A percentile compares a stretch with the other conserved stretches of the same genome.
Evolutionary conservation across 2,329 filamentous ascomycete genomes (phyloP).

Genomic region (Aspergillus aculeatus): DNA sequence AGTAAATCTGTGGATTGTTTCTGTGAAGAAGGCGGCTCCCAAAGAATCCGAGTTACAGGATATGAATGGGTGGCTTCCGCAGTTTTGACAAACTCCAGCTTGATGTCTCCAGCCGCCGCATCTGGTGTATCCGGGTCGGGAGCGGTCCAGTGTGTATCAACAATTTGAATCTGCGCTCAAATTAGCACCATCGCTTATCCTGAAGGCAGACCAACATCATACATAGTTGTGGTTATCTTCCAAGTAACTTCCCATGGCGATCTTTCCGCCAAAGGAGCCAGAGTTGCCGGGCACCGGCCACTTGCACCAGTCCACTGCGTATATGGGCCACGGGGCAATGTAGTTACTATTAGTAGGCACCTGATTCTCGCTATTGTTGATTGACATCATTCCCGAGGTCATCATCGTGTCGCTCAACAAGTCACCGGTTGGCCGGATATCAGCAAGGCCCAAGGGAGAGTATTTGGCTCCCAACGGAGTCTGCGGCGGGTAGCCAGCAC

Average conservation of each 20-base stretch:
- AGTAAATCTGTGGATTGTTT: constrained; percentile 94
- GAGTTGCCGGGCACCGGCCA: constrained; percentile 73
- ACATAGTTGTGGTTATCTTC: constrained; percentile 99
- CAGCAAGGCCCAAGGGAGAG: constrained; percentile 84
- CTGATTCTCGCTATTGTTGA: constrained; percentile 63
- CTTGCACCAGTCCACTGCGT: constrained; percentile 99
- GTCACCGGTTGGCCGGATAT: constrained; percentile 84
- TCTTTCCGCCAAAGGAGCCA: constrained; percentile 73
- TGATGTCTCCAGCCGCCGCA: constrained; percentile 62
- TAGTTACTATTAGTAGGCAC: constrained; percentile 82
- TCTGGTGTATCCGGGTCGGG: constrained; percentile 67
- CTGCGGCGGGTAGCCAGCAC: constrained; percentile 49
- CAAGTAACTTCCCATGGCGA: constrained; percentile 92
- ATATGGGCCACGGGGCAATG: constrained; percentile 89
- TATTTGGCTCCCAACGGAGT: constrained; percentile 66
- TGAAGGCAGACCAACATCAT: constrained; percentile 33
- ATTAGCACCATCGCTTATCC: constrained; percentile 14
- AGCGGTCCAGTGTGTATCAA: constrained; percentile 79
- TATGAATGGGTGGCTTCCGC: constrained; percentile 98
- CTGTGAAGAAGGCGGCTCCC: constrained; percentile 92
- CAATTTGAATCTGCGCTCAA: constrained; percentile 79
- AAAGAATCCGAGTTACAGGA: constrained; percentile 89
- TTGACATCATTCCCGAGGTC: constrained; percentile 57
- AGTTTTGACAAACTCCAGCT: constrained; percentile 84
- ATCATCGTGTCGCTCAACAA: constrained; percentile 70